Evolutionary conservation across 192 early-diverging fungal species (phyloP), one percentile per base, ranked within the genome.

Genomic region (Haplosporangium gracile): DNA sequence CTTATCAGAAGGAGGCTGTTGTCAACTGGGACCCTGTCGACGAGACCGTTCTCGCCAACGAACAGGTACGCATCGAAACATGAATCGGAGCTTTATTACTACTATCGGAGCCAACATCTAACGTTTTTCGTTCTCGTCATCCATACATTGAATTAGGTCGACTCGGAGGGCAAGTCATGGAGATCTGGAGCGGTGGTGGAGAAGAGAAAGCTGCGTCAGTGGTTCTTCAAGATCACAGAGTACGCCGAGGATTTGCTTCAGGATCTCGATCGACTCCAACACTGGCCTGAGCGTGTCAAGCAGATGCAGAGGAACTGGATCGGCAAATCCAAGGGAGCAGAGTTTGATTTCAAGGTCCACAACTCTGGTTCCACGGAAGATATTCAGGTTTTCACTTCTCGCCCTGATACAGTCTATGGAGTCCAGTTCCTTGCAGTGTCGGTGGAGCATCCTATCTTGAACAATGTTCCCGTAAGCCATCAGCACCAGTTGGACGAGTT

Each of bases 11-110:
- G 77, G 95, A 97, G 69, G 95, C 96, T 1, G 76, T 95, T 34
- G 97, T 99, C 9, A 99, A 99, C 89, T 99, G 98, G 98, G 98
- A 99, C 89, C 98, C 98, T 2, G 89, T 99, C 2, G 97, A 99
- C 81, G 90, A 97, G 77, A 99, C 98, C 0, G 97, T 99, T 15
- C 88, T 99, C 68, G 97, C 98, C 0, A 99, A 99, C 83, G 98
- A 99, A 84, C 98, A 97, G 88, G 94, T 96, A 82, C 10, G 16
- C 9, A 5, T 32, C 40, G 34, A 74, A n/a, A 22, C 2, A 22
- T 15, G 29, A 29, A 65, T 32, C 8, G 29, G 0, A 10, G 9
- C 24, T 32, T 13, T 26, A 65, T 15, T 13, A 32, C 3, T 24
- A 13, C 5, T 20, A 32, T 32, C 26, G 15, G 11, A n/a, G 0